A percentile compares a stretch with the other conserved stretches of the same genome.
These are phyloP conservation scores for Alnus glutinosa DNA, from an alignment of 306 rosid genomes.

Conservation along the genomic window DNA sequence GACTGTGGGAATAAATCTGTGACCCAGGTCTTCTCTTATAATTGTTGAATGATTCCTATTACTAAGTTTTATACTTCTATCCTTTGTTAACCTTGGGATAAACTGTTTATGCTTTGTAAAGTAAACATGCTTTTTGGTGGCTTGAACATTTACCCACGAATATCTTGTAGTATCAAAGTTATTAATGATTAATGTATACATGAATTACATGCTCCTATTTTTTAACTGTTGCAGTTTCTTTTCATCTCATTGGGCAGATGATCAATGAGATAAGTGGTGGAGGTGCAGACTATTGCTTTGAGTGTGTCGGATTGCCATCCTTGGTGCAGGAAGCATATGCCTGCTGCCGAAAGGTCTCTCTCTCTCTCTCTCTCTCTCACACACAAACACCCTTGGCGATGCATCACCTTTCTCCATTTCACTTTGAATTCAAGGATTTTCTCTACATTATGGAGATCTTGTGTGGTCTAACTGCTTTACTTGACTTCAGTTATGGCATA, in stretches of 20 bases:
- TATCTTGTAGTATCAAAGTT: not conserved
- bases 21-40: conserved; percentile 55
- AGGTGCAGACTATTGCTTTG: conserved; percentile 87
- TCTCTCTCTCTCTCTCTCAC: conserved; percentile 7
- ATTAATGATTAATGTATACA: not conserved
- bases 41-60: not conserved
- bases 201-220: not conserved
- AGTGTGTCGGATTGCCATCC: conserved; percentile 75
- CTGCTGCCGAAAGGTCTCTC: conserved; percentile 69
- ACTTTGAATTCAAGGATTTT: not conserved
- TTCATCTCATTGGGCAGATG: conserved; percentile 36
- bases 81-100: not conserved
- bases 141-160: not conserved
- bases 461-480: not conserved
- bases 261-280: conserved; percentile 64
- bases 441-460: not conserved
- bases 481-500: not conserved
- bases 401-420: not conserved
- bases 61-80: not conserved
- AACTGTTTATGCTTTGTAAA: not conserved
- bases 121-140: not conserved
- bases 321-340: conserved; percentile 81
- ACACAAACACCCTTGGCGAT: not conserved
- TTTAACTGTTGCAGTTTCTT: not conserved
- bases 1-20: conserved; percentile 54